Evolutionary conservation across 768 basidiomycete genomes (phyloP).

Genomic region (Candolleomyces efflorescens): DNA sequence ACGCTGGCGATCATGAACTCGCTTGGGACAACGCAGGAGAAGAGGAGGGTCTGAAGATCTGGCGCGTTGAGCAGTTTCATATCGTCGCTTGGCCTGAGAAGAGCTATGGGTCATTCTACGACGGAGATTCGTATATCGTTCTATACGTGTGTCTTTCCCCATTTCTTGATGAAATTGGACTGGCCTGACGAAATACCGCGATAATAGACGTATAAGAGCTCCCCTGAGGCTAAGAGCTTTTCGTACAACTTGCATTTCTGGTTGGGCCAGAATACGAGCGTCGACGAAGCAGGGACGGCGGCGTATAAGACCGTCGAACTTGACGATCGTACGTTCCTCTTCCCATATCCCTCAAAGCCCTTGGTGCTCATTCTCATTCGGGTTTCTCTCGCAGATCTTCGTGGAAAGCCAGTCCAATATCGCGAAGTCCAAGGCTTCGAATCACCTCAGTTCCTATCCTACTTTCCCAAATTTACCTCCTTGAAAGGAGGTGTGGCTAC

Average conservation of each 20-base stretch:
- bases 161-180: not conserved
- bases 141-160: constrained; percentile 40
- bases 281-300: constrained; percentile 60
- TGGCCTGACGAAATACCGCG: not conserved
- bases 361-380: not conserved
- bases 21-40: constrained; percentile 49
- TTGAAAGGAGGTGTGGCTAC: constrained; percentile 27
- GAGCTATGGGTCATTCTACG: constrained; percentile 51
- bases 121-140: constrained; percentile 65
- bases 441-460: constrained; percentile 37
- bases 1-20: constrained; percentile 44
- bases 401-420: constrained; percentile 54
- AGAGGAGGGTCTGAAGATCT: constrained; percentile 44
- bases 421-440: constrained; percentile 60
- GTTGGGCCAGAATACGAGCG: constrained; percentile 54
- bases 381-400: constrained; percentile 36
- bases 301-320: constrained; percentile 67
- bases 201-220: constrained; percentile 53
- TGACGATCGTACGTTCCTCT: constrained; percentile 48
- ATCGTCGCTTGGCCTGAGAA: constrained; percentile 52
- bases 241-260: constrained; percentile 64
- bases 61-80: constrained; percentile 56
- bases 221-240: constrained; percentile 40
- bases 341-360: not conserved
- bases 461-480: constrained; percentile 26